Base-by-base conservation (phyloP, 2,329 filamentous ascomycete species). In the Penicillium sp. region DNA sequence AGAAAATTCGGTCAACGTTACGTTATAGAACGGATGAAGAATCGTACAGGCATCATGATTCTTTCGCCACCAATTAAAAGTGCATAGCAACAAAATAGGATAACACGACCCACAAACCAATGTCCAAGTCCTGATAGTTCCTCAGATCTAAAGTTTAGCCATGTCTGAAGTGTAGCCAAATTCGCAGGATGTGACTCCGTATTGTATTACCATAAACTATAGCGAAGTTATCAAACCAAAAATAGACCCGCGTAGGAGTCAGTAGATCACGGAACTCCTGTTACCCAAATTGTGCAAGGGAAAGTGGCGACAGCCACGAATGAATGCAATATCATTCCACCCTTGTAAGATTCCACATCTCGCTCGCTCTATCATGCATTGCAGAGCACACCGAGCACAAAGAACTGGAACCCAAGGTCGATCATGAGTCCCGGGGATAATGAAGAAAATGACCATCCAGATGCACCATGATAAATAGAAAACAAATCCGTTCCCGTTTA, bases 401-500 rank as follows among this genome's bases (percentile, higher is more conserved):
- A 14, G 37, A 52, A 44, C 39, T 37, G 52, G 31, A 29, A 8
- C 52, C 31, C 41, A 21, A 24, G n/a, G 53, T 37, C 14, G 35
- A 37, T n/a, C 35, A 41, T 31, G 27, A 53, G n/a, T 21, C 33
- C 39, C 21, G 21, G 35, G 27, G 29, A 26, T 22, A 55, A 55
- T 19, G 45, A 45, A 58, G 31, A 39, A 51, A 62, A 60, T 50
- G 53, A 50, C 53, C 56, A 60, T 21, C 55, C 56, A 55, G 14
- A 54, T 49, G 44, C 56, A 55, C 39, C 52, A 16, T 50, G 39
- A 51, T 4, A 24, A 53, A 43, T 19, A 29, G 44, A 46, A 19
- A 64, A 62, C 48, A 66, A 68, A 39, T 29, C 44, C 7, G 26
- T 35, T 31, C 21, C 21, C 6, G 35, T 41, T 64, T 68, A 79